phyloP scores from a whole-genome alignment of 2,329 filamentous ascomycete genomes.

The Pestalotiopsis sp. region DNA sequence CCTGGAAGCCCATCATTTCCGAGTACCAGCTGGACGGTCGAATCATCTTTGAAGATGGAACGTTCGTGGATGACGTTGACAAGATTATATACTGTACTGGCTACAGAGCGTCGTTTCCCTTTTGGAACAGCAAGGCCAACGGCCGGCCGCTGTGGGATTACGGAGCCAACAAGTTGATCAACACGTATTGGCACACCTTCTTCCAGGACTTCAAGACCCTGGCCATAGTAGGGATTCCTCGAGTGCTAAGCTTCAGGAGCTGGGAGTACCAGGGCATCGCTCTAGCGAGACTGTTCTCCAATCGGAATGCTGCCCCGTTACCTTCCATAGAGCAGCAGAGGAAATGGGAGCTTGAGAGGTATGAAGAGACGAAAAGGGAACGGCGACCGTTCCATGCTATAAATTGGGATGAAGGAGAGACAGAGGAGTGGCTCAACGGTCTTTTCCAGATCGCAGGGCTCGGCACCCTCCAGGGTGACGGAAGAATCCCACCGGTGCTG shows the following conservation, averaged over 20 bases:
- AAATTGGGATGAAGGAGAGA: conserved; percentile 52
- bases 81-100: conserved; percentile 43
- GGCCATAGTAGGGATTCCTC: conserved; percentile 51
- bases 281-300: conserved; percentile 47
- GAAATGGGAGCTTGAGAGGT: conserved; percentile 46
- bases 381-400: conserved; percentile 52
- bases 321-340: conserved; percentile 39
- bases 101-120: conserved; percentile 43
- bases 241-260: conserved; percentile 51
- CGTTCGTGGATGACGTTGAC: conserved; percentile 36
- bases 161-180: conserved; percentile 38
- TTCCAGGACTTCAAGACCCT: conserved; percentile 47
- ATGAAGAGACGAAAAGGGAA: conserved; percentile 27
- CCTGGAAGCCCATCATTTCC: conserved; percentile 53
- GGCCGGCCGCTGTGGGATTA: conserved; percentile 54
- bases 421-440: conserved; percentile 43
- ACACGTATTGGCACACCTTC: conserved; percentile 54
- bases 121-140: conserved; percentile 47
- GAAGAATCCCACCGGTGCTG: conserved; percentile 45
- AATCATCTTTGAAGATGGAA: conserved; percentile 42
- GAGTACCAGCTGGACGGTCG: conserved; percentile 42
- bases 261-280: conserved; percentile 59
- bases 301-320: conserved; percentile 37
- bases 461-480: conserved; percentile 44
- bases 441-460: conserved; percentile 51